These are phyloP conservation scores for Pseudomassariella vexata DNA, from an alignment of 2,329 filamentous ascomycete genomes.

Conservation along the genomic window DNA sequence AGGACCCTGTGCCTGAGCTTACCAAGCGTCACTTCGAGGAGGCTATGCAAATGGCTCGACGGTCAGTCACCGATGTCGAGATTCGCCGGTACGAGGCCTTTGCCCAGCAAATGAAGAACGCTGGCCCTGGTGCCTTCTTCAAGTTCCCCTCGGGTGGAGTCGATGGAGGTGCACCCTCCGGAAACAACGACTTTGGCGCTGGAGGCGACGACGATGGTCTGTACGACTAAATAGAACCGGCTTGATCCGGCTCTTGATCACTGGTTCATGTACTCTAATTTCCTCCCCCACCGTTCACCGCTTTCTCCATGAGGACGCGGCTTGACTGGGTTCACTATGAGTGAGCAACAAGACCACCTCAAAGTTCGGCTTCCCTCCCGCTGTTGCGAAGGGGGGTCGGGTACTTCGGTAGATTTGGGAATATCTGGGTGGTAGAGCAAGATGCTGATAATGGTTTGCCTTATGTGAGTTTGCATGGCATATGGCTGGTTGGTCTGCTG, in stretches of 20 bases:
- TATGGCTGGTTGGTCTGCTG: too few species aligned
- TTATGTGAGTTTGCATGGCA: too few species aligned
- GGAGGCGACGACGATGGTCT: constrained; percentile 93
- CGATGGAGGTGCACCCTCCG: constrained; percentile 61
- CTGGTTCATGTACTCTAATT: constrained; percentile 40
- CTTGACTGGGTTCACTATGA: too few species aligned
- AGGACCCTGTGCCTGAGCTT: constrained; percentile 93
- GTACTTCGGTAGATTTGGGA: too few species aligned
- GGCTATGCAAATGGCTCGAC: constrained; percentile 90
- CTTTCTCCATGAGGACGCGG: too few species aligned
- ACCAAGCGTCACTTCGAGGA: constrained; percentile 98
- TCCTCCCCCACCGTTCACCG: constrained; percentile 21
- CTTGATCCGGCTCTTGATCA: constrained; percentile 5
- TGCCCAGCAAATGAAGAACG: constrained; percentile 98
- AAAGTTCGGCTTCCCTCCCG: too few species aligned
- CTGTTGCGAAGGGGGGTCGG: too few species aligned
- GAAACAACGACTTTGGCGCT: constrained; percentile 67
- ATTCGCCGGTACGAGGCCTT: constrained; percentile 98
- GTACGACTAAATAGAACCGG: constrained; percentile 67
- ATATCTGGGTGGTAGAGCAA: too few species aligned
- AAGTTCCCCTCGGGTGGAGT: constrained; percentile 77
- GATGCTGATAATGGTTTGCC: too few species aligned
- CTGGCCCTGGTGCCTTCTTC: constrained; percentile 93
- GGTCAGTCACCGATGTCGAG: constrained; percentile 93
- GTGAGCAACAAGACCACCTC: too few species aligned